A percentile compares a stretch with the other conserved stretches of the same genome.
Conservation (phyloP, 2,329 filamentous ascomycete species). For the Sphaerulina vaccinii region DNA sequence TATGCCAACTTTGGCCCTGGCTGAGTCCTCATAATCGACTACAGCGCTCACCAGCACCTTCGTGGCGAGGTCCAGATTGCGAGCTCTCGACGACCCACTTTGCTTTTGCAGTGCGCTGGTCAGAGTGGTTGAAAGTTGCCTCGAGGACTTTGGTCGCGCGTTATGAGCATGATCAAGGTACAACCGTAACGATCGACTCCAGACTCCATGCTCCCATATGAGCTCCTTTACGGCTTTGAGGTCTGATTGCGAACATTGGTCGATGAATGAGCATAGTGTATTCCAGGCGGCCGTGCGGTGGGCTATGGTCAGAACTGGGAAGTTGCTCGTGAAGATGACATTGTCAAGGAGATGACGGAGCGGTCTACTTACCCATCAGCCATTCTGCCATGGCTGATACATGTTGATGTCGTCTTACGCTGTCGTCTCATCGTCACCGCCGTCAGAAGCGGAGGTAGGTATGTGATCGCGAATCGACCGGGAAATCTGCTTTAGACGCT, state of each 20-base stretch:
- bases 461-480: conserved; percentile 21
- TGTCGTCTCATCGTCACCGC: conserved; percentile 15
- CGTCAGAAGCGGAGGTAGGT: conserved; percentile 5
- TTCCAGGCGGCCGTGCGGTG: conserved; percentile 51
- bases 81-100: not conserved
- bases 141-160: conserved; percentile 49
- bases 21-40: conserved; percentile 18
- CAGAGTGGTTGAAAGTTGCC: conserved; percentile 46
- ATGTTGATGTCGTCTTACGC: conserved; percentile 25
- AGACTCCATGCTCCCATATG: conserved; percentile 40
- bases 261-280: conserved; percentile 46
- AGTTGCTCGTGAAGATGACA: conserved; percentile 25
- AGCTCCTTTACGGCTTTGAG: conserved; percentile 29
- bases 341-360: conserved; percentile 23
- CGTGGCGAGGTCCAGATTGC: not conserved
- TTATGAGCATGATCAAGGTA: conserved; percentile 45
- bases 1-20: conserved; percentile 21
- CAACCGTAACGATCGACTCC: conserved; percentile 41
- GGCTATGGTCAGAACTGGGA: conserved; percentile 28
- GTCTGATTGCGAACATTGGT: conserved; percentile 39
- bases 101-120: conserved; percentile 39
- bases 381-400: conserved; percentile 9
- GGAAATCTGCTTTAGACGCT: conserved; percentile 19
- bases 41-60: conserved; percentile 11
- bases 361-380: conserved; percentile 30